Percentiles rank a stretch among this genome's conserved stretches.
Conservation (phyloP, 345 rosid genomes). For the Brassica napus region DNA sequence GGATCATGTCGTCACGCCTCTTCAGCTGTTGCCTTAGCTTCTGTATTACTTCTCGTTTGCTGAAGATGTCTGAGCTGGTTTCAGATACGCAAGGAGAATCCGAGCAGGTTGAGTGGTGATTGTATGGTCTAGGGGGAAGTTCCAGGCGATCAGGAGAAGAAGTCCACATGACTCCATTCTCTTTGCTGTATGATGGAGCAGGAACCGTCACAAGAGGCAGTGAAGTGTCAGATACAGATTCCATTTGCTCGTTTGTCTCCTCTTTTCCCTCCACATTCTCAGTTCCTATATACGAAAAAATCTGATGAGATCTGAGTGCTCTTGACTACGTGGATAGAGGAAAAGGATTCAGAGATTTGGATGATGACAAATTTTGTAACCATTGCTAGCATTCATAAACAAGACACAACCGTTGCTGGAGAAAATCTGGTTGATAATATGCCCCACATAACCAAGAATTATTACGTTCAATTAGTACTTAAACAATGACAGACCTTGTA, state of each 20-base stretch:
- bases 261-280: constrained; percentile 53
- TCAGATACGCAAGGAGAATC: constrained; percentile 96
- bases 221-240: constrained; percentile 52
- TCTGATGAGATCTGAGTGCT: not conserved
- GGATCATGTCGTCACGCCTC: constrained; percentile 92
- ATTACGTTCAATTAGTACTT: not conserved
- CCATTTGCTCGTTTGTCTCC: constrained; percentile 47
- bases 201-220: constrained; percentile 80
- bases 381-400: not conserved
- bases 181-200: constrained; percentile 60
- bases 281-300: constrained; percentile 46
- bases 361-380: constrained; percentile 4
- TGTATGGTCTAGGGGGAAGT: constrained; percentile 76
- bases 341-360: not conserved
- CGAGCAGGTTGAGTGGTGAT: constrained; percentile 79
- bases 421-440: not conserved
- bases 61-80: constrained; percentile 90
- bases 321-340: constrained; percentile 6
- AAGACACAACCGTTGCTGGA: not conserved
- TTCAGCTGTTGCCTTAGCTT: constrained; percentile 93
- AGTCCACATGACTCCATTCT: constrained; percentile 75
- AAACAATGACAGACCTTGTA: not conserved
- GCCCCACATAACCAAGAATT: not conserved
- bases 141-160: constrained; percentile 90
- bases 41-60: constrained; percentile 90